These are phyloP conservation scores for Neospora caninum DNA, from an alignment of 169 alveolate genomes.

Conservation along the genomic window DNA sequence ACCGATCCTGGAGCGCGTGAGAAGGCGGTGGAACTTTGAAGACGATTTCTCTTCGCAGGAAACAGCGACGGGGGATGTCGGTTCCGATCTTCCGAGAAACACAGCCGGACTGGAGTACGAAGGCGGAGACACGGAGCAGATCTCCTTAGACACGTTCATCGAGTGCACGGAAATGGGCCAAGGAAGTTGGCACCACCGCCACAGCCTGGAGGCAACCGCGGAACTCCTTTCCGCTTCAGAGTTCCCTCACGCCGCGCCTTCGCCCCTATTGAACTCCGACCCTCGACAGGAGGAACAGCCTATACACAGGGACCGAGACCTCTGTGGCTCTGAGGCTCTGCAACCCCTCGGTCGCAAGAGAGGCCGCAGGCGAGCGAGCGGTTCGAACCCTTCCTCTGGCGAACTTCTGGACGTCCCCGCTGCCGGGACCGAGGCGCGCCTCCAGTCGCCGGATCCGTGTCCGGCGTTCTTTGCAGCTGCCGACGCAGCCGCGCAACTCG, in stretches of 20 bases:
- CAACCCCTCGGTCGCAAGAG: background rate
- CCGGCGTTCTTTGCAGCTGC: background rate
- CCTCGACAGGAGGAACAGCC: background rate
- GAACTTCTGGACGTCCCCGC: too few relatives aligned
- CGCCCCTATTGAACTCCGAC: too few relatives aligned
- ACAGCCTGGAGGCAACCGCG: background rate
- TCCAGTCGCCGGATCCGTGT: background rate
- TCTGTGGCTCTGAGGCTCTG: background rate
- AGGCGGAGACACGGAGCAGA: background rate
- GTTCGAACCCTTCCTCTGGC: background rate
- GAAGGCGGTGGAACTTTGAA: background rate
- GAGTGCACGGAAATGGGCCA: constrained; percentile 20
- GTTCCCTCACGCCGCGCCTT: background rate
- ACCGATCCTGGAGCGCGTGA: background rate
- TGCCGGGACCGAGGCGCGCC: background rate
- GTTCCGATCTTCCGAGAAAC: background rate
- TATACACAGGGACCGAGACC: background rate
- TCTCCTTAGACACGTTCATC: background rate
- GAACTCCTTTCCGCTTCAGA: background rate
- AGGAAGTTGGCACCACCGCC: constrained; percentile 31
- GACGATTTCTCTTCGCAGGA: background rate
- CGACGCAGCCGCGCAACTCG: background rate
- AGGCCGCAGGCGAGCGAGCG: background rate
- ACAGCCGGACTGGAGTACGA: background rate
- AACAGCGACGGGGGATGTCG: too few relatives aligned